Evolutionary conservation across 208 protist species (phyloP).

Genomic region (Histomonas meleagridis): DNA sequence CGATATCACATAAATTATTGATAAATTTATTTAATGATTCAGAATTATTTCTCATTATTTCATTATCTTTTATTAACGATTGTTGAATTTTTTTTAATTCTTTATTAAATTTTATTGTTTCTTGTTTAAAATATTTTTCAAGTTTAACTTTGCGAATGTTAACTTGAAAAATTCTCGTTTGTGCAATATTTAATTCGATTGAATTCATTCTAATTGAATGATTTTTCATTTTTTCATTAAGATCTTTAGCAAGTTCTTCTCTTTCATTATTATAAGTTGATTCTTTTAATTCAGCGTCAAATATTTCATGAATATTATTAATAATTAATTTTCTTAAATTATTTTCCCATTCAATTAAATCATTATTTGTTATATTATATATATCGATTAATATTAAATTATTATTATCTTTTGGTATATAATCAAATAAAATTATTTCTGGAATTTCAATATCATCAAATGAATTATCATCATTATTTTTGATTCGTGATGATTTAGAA

Average conservation of each 20-base stretch:
- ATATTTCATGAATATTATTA: background rate
- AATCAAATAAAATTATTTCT: background rate
- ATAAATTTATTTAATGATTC: background rate
- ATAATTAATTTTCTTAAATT: background rate
- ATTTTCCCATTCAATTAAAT: background rate
- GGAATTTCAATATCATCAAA: background rate
- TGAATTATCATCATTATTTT: no score
- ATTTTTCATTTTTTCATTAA: background rate
- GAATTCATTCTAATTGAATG: background rate
- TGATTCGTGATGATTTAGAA: no score
- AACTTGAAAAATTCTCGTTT: background rate
- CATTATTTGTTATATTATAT: background rate
- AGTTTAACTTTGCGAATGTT: background rate
- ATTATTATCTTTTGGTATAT: background rate
- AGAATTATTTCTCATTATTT: background rate
- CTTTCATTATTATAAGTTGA: background rate
- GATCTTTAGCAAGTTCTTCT: background rate
- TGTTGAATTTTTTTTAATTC: background rate
- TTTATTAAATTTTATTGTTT: background rate
- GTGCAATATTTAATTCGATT: background rate
- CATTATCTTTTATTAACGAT: background rate
- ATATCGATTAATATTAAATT: background rate
- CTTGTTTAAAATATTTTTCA: background rate
- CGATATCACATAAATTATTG: background rate
- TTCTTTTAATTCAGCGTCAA: background rate